Conservation (phyloP, 2,329 filamentous ascomycete species). For the Hypoxylon sp. region DNA sequence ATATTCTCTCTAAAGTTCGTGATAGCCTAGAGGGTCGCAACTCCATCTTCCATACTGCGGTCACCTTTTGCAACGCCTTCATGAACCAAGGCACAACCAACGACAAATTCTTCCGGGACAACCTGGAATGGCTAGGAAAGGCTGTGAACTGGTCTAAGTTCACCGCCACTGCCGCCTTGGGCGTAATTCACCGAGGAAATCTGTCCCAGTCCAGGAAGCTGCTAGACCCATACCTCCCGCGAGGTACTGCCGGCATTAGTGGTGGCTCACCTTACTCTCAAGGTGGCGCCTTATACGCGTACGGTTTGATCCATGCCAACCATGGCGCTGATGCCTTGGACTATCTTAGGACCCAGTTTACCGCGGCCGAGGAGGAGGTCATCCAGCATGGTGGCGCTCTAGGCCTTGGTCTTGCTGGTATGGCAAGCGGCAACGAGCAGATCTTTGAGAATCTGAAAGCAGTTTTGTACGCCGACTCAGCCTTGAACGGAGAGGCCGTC, state of each 20-base stretch:
- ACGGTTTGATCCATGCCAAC: constrained; percentile 96
- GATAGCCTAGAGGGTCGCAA: constrained; percentile 95
- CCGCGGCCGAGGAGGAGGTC: constrained; percentile 83
- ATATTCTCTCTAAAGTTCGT: constrained; percentile 93
- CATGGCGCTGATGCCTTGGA: constrained; percentile 90
- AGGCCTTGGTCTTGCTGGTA: constrained; percentile 93
- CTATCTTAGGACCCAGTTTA: constrained; percentile 80
- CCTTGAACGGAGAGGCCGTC: constrained; percentile 95
- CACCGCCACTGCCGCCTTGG: constrained; percentile 92
- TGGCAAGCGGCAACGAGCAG: constrained; percentile 91
- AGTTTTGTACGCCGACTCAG: constrained; percentile 91
- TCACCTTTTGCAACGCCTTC: constrained; percentile 97
- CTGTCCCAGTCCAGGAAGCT: constrained; percentile 92
- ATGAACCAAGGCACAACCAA: constrained; percentile 99
- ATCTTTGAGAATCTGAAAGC: constrained; percentile 92
- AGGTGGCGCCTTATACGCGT: constrained; percentile 93
- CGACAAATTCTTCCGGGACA: constrained; percentile 98
- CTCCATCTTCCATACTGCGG: constrained; percentile 97
- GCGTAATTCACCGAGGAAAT: constrained; percentile 96
- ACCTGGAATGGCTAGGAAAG: constrained; percentile 97
- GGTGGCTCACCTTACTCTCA: constrained; percentile 93
- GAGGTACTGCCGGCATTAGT: constrained; percentile 70
- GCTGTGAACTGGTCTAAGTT: constrained; percentile 99
- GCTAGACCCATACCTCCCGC: constrained; percentile 91
- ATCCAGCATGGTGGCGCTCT: constrained; percentile 97